Evolutionary conservation across 805 yeast genomes (phyloP), one percentile per base, ranked within the genome.

Genomic region (Ascoidea asiatica): DNA sequence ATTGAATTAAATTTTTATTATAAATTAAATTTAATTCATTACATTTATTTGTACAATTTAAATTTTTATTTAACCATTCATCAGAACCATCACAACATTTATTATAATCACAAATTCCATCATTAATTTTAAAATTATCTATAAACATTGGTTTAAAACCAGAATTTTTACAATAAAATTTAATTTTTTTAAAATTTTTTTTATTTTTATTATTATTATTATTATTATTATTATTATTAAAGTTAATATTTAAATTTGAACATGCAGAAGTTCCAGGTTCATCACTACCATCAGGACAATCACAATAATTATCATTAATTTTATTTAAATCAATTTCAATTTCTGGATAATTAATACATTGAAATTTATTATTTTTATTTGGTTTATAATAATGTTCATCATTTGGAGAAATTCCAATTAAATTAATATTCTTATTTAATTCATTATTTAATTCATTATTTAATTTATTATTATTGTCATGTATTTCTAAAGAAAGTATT

Each of bases 211-310:
- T n/a, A n/a, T n/a, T n/a, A n/a, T n/a, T n/a, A n/a, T n/a, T n/a
- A n/a, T n/a, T n/a, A n/a, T n/a, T n/a, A n/a, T n/a, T n/a, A n/a
- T n/a, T n/a, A n/a, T n/a, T n/a, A n/a, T n/a, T n/a, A n/a, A n/a
- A n/a, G n/a, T n/a, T n/a, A n/a, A n/a, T n/a, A n/a, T n/a, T n/a
- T 13, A 64, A 56, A 44, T 61, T 48, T 17, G 60, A 55, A 60
- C 97, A 90, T 0, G 96, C 96, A 37, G 81, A 66, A 1, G 97
- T 90, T 0, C 97, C 97, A 0, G 97, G 96, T 60, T 92, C 97
- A 63, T 92, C 98, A 4, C 89, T 78, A 0, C 97, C 97, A 63
- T 92, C 98, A 0, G 97, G 97, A 64, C 97, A 90, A 56, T 92
- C 97, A 62, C 97, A 90, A 56, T 72, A 81, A 53, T 88, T 82